A percentile compares a stretch with the other conserved stretches of the same genome.
phyloP scores from a whole-genome alignment of 345 rosid species.

The Carallia brachiata region DNA sequence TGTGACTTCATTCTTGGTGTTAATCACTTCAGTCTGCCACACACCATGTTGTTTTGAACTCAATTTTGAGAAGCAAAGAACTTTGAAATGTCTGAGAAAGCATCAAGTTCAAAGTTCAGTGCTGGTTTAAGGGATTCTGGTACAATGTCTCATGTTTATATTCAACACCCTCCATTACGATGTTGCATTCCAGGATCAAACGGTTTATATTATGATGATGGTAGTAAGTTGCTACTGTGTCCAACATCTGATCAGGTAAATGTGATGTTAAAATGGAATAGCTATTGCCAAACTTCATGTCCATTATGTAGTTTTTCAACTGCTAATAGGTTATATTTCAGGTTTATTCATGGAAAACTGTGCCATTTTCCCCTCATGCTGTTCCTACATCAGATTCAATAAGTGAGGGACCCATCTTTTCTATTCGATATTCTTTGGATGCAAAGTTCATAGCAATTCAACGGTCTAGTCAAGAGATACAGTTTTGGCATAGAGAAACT shows the following conservation, averaged over 20 bases:
- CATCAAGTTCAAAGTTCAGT: conserved; percentile 64
- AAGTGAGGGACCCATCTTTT: conserved; percentile 71
- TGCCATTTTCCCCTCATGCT: conserved; percentile 57
- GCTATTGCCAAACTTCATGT: neutral
- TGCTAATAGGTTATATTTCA: conserved; percentile 25
- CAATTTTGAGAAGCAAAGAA: conserved; percentile 21
- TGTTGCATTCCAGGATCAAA: conserved; percentile 68
- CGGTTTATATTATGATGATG: conserved; percentile 89
- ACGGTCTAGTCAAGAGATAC: conserved; percentile 66
- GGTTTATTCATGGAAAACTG: conserved; percentile 85
- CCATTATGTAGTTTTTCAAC: conserved; percentile 1
- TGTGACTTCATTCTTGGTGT: neutral
- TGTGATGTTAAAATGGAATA: conserved; percentile 9
- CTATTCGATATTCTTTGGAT: conserved; percentile 80
- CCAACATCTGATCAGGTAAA: conserved; percentile 65
- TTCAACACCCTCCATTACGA: conserved; percentile 64
- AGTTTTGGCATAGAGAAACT: conserved; percentile 74
- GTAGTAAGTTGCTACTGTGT: conserved; percentile 64
- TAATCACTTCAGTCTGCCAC: conserved; percentile 4
- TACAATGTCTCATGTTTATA: conserved; percentile 78
- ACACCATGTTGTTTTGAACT: conserved; percentile 13
- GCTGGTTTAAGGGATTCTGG: conserved; percentile 59
- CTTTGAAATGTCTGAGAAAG: conserved; percentile 52
- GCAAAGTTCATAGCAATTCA: conserved; percentile 76
- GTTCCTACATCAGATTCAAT: conserved; percentile 71